phyloP scores from a whole-genome alignment of 208 protist species.

The Leishmania lainsoni region DNA sequence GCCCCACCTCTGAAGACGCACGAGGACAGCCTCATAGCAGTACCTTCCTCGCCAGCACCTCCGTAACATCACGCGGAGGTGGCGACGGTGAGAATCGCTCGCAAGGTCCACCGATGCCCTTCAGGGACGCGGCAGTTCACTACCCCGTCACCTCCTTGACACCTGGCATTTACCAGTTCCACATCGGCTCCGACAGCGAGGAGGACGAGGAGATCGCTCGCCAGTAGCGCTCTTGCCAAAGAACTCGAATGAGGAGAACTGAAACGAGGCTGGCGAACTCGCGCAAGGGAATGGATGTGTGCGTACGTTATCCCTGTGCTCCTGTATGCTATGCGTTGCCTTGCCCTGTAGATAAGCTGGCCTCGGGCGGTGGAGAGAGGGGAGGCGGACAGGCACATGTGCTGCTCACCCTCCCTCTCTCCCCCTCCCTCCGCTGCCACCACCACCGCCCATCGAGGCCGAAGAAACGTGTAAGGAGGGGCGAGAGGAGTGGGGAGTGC shows the following conservation, averaged over 20 bases:
- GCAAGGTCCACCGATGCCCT: background rate
- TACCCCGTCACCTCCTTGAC: background rate
- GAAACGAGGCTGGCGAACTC: background rate
- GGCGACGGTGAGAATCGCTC: background rate
- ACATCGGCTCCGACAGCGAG: constrained; percentile 31
- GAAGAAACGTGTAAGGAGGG: too few species aligned
- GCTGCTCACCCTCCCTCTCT: too few species aligned
- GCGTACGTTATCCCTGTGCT: background rate
- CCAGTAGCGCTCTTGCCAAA: background rate
- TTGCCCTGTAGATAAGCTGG: background rate
- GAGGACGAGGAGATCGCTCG: background rate
- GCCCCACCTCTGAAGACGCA: background rate
- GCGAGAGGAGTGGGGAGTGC: too few species aligned
- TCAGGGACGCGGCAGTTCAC: background rate
- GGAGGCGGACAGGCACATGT: too few species aligned
- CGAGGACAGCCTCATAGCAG: background rate
- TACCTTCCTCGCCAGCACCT: background rate
- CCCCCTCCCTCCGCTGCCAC: too few species aligned
- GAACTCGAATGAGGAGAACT: background rate
- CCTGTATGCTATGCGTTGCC: background rate
- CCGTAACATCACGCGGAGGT: background rate
- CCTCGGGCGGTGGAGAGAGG: too few species aligned
- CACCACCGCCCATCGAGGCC: too few species aligned
- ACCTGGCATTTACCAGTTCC: constrained; percentile 24
- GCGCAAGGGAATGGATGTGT: background rate